Percentiles rank a stretch among this genome's conserved stretches.
These are phyloP conservation scores for Podosphaera xanthii DNA, from an alignment of 2,329 filamentous ascomycete genomes.

Conservation along the genomic window DNA sequence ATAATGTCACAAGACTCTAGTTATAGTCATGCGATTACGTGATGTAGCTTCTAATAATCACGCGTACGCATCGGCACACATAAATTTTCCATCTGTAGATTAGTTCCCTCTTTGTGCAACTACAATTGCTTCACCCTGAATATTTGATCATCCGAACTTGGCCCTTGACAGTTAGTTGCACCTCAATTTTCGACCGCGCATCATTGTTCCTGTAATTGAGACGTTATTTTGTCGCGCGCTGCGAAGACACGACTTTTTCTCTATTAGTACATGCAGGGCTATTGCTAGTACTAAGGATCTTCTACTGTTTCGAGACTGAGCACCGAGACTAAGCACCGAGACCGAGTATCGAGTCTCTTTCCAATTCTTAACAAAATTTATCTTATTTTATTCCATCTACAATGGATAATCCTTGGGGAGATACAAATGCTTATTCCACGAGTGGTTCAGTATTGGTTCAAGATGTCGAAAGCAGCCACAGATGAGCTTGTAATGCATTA, in stretches of 20 bases:
- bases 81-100: too few relatives aligned
- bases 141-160: not conserved
- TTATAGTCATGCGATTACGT: too few relatives aligned
- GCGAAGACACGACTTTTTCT: too few relatives aligned
- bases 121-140: not conserved
- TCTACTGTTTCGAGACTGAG: too few relatives aligned
- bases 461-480: not conserved
- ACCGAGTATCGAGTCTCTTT: not conserved
- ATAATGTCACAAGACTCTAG: too few relatives aligned
- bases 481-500: not conserved
- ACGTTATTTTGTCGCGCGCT: not conserved
- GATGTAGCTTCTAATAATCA: too few relatives aligned
- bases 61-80: too few relatives aligned
- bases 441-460: not conserved
- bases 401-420: not conserved
- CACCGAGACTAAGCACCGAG: not conserved
- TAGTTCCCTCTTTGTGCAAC: not conserved
- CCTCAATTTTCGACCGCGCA: not conserved
- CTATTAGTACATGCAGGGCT: too few relatives aligned
- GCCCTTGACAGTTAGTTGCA: not conserved
- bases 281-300: too few relatives aligned
- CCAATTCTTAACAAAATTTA: not conserved
- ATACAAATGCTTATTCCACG: not conserved
- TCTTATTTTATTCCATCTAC: not conserved
- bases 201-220: not conserved